Conservation (phyloP, 306 rosid genomes). For the Dryas alaskensis region DNA sequence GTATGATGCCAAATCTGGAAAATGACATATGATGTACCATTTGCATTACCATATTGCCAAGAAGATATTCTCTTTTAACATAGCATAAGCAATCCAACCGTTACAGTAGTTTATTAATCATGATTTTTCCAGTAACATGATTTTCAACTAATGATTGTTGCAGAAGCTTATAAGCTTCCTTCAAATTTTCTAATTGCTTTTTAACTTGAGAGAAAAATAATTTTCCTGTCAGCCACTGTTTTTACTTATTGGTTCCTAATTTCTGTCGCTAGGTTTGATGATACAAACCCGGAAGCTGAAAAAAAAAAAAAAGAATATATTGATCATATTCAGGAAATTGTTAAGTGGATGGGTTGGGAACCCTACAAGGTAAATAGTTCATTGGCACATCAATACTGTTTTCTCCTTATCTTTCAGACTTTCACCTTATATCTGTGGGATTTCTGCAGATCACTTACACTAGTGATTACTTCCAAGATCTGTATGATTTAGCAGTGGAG, state of each 20-base stretch:
- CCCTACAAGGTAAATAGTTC: slow-evolving; percentile 65
- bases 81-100: background rate
- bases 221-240: background rate
- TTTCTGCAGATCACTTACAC: slow-evolving; percentile 76
- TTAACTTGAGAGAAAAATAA: background rate
- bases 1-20: too few species aligned
- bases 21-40: background rate
- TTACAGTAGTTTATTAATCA: background rate
- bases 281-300: slow-evolving; percentile 95
- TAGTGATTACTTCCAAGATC: slow-evolving; percentile 90
- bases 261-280: slow-evolving; percentile 67
- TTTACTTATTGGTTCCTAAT: slow-evolving; percentile 9
- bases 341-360: slow-evolving; percentile 98
- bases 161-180: background rate
- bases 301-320: slow-evolving; percentile 77
- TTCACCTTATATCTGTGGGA: slow-evolving; percentile 17
- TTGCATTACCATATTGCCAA: background rate
- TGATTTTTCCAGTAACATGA: background rate
- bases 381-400: slow-evolving; percentile 6
- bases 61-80: background rate
- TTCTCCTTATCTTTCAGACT: background rate
- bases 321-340: slow-evolving; percentile 95
- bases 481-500: slow-evolving; percentile 77
- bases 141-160: background rate
- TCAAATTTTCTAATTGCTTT: background rate